phyloP scores from a whole-genome alignment of 176 grass and related monocot species.

The Cenchrus fungigraminus region DNA sequence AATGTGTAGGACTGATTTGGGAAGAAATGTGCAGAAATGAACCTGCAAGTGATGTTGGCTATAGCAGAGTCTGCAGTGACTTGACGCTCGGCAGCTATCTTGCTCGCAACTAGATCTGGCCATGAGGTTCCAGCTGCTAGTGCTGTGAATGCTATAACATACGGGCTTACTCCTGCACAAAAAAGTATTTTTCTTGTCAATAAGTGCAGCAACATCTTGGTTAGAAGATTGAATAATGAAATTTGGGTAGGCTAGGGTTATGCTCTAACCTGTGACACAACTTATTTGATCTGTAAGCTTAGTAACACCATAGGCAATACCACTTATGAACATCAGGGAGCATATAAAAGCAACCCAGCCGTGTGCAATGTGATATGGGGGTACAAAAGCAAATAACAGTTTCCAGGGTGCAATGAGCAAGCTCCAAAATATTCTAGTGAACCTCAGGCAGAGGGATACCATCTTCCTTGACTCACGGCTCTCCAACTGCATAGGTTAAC shows the following conservation, averaged over 20 bases:
- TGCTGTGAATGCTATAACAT: constrained; percentile 95
- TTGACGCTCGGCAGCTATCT: constrained; percentile 97
- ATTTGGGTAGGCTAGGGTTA: neutral
- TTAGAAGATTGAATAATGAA: constrained; percentile 24
- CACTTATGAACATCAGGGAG: constrained; percentile 76
- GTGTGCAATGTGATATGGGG: constrained; percentile 71
- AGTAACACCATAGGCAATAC: constrained; percentile 87
- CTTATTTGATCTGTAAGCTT: constrained; percentile 92
- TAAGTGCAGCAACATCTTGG: neutral
- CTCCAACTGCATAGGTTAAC: constrained; percentile 57
- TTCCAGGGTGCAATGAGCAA: constrained; percentile 66
- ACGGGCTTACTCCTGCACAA: constrained; percentile 75
- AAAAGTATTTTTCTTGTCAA: constrained; percentile 24
- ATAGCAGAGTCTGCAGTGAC: constrained; percentile 92
- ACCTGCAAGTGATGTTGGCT: constrained; percentile 98
- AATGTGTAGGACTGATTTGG: neutral
- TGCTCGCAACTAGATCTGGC: constrained; percentile 95
- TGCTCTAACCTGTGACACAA: constrained; percentile 79
- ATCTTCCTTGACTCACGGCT: constrained; percentile 56
- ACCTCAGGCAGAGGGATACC: constrained; percentile 33
- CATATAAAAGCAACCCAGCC: constrained; percentile 87
- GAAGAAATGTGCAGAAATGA: neutral
- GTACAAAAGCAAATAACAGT: constrained; percentile 82
- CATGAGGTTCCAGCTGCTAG: constrained; percentile 88
- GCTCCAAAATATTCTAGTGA: constrained; percentile 55